Conservation (phyloP, 2,329 filamentous ascomycete species). For the Corynespora cassiicola region DNA sequence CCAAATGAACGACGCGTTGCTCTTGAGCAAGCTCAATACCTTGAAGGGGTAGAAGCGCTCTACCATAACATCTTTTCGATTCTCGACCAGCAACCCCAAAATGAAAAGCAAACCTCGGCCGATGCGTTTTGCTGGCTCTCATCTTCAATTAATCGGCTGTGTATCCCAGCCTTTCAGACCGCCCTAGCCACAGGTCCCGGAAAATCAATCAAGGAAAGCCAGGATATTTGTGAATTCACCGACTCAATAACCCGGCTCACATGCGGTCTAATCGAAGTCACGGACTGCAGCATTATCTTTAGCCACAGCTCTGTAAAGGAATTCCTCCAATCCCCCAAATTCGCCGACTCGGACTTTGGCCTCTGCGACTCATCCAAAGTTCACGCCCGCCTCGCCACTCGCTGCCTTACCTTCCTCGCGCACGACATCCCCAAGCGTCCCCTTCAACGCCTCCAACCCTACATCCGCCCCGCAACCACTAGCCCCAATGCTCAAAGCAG, state of each 20-base stretch:
- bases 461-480: constrained; percentile 12
- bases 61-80: constrained; percentile 26
- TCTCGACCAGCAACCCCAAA: constrained; percentile 19
- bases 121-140: constrained; percentile 36
- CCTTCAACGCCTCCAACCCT: constrained; percentile 21
- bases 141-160: constrained; percentile 27
- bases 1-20: constrained; percentile 28
- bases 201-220: constrained; percentile 9
- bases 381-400: constrained; percentile 34
- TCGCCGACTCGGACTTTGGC: constrained; percentile 28
- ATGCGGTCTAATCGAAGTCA: constrained; percentile 31
- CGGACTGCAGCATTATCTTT: constrained; percentile 24
- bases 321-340: constrained; percentile 26
- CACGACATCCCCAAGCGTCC: constrained; percentile 34
- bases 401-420: constrained; percentile 35
- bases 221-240: constrained; percentile 11
- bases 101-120: constrained; percentile 26
- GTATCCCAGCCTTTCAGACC: constrained; percentile 21
- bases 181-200: constrained; percentile 23
- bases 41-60: constrained; percentile 28
- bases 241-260: constrained; percentile 29
- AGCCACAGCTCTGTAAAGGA: constrained; percentile 31
- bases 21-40: constrained; percentile 20
- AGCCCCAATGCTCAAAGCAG: constrained; percentile 18
- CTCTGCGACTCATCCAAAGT: constrained; percentile 28